Percentiles rank a stretch among this genome's conserved stretches.
Conservation (phyloP, 257 asterid species). For the Nicotiana sylvestris region DNA sequence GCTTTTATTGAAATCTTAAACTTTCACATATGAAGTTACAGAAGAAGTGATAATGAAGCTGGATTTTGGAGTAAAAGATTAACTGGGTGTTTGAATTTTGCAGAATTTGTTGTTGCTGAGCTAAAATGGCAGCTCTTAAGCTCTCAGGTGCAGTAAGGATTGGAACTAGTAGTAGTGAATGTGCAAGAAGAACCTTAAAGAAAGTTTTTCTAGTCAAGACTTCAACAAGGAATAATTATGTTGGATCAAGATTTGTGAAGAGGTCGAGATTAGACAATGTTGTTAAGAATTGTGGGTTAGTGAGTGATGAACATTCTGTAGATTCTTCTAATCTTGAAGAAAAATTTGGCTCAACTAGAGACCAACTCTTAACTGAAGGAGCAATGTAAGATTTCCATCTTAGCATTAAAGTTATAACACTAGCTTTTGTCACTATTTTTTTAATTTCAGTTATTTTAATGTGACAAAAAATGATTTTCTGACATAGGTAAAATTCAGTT, state of each 20-base stretch:
- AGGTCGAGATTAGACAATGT: constrained; percentile 17
- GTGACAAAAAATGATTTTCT: no score
- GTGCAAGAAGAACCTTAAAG: constrained; percentile 4
- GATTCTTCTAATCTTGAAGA: constrained; percentile 21
- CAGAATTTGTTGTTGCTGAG: neutral
- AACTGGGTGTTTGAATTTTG: neutral
- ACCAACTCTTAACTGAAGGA: constrained; percentile 23
- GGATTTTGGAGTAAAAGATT: neutral
- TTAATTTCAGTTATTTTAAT: no score
- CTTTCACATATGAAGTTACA: neutral
- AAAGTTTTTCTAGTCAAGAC: constrained; percentile 3
- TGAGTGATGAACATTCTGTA: constrained; percentile 18
- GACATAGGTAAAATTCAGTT: no score
- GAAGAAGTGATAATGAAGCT: neutral
- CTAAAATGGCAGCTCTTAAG: constrained; percentile 21
- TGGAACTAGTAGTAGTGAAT: constrained; percentile 9
- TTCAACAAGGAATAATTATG: constrained; percentile 1
- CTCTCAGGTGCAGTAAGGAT: constrained; percentile 13
- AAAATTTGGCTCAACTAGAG: constrained; percentile 21
- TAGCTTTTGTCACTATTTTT: no score
- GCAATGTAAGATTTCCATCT: constrained; percentile 27
- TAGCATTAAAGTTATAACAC: neutral
- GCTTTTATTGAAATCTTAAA: constrained; percentile 1
- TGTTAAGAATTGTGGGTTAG: constrained; percentile 21
- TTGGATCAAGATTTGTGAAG: constrained; percentile 16